Evolutionary conservation across 2,329 filamentous ascomycete genomes (phyloP), one percentile per base, ranked within the genome.

Genomic region (Chrysosporium keratinophilum): DNA sequence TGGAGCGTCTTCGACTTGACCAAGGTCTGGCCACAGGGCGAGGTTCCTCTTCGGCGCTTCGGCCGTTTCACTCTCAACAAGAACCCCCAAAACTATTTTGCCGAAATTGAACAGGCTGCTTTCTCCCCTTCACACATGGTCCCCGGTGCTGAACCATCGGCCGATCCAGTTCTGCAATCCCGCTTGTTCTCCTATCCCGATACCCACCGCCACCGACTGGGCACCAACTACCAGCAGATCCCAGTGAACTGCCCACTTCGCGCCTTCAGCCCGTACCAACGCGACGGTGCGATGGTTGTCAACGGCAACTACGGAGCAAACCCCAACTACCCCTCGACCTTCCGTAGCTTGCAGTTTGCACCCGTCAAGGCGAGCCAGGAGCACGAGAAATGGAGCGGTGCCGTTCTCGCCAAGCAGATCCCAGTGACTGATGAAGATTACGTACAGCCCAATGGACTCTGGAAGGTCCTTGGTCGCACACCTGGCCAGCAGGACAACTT

Each of bases 171-270:
- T 37, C 73, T 87, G 2, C 83, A 87, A 67, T 79, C 78, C 39
- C 81, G 83, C 54, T 75, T 86, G 40, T 86, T 86, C 74, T 85
- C 82, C 1, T 86, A 86, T 69, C 79, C 81, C 10, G 83, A 87
- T 63, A 82, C 81, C 20, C 80, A 83, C 57, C 76, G 80, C 37
- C 78, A 85, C 67, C 79, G 82, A 43, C 69, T 84, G 2, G 81
- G 81, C 34, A 73, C 74, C 49, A 84, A 84, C 70, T 83, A 82
- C 67, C 77, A 82, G 59, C 79, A 83, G 63, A 77, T 84, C 52
- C 80, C 81, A 19, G 77, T 81, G 60, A 84, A 83, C 69, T 73
- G 73, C 50, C 76, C 79, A 53, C 56, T 74, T 58, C 72, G 67
- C 72, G 63, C 70, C 73, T 73, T 72, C 69, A 76, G 79, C 75